Evolutionary conservation across 2,329 filamentous ascomycete genomes (phyloP), one percentile per base, ranked within the genome.

Genomic region (Penicillium olsonii): DNA sequence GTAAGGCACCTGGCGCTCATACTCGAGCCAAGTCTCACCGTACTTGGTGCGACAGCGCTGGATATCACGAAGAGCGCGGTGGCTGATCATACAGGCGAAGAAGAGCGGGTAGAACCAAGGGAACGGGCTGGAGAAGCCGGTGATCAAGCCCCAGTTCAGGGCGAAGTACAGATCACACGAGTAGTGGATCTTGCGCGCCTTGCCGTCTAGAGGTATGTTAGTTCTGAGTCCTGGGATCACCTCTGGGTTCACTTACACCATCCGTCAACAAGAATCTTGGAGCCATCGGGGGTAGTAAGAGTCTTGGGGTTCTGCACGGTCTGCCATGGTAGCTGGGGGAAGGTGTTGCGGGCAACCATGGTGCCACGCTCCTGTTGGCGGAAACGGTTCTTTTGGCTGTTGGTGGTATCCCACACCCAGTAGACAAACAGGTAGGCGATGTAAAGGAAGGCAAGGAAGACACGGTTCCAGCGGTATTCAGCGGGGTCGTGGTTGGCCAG

Each of bases 341-440:
- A 95, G 2, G 90, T 86, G 62, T 86, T 88, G 62, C 91, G 87
- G 68, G 84, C 77, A 44, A 87, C 72, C 44, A 70, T 60, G 26
- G 84, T 85, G 53, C 90, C 90, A 53, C 87, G 84, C 74, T 95
- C 89, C 72, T 84, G 80, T 57, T 87, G 83, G 47, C 91, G 85
- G 83, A 92, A 96, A 56, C 88, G 85, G 76, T 95, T 96, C 83
- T 96, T 96, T 74, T 96, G 91, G 66, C 84, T 90, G 76, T 95
- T 95, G 73, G 84, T 86, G 37, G 90, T 94, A 67, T 95, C 91
- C 90, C 91, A 96, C 48, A 95, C 79, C 83, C 89, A 92, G 78
- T 96, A 96, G 58, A 87, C 84, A 67, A 88, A 87, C 39, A 95
- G 75, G 68, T 95, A 95, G n/a, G 79, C 78, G 37, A 78, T 67